Evolutionary conservation across 495 filamentous ascomycete species (phyloP).

Genomic region (Usnea hakonensis): DNA sequence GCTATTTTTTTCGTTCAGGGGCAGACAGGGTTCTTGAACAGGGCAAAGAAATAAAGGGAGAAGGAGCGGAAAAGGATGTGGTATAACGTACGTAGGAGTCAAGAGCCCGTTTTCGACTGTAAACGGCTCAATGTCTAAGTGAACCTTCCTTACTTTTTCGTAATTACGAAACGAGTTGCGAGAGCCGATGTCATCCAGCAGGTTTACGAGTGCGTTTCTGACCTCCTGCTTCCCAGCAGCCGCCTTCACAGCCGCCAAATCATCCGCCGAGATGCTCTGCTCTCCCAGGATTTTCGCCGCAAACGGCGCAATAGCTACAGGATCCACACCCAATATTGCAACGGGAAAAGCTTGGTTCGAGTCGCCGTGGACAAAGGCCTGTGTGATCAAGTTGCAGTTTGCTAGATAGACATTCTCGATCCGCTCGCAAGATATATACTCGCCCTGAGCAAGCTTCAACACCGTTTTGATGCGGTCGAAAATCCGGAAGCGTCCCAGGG

Average conservation of each 20-base stretch:
- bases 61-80: no score
- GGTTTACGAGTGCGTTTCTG: slow-evolving; percentile 62
- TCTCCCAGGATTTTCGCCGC: slow-evolving; percentile 66
- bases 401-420: slow-evolving; percentile 90
- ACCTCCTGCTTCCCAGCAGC: slow-evolving; percentile 61
- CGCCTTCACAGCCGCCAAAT: slow-evolving; percentile 57
- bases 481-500: slow-evolving; percentile 78
- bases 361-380: slow-evolving; percentile 88
- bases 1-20: no score
- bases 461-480: slow-evolving; percentile 98
- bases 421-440: slow-evolving; percentile 95
- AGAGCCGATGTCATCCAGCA: slow-evolving; percentile 73
- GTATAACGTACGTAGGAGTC: slow-evolving; percentile 84
- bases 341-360: slow-evolving; percentile 75
- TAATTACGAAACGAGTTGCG: slow-evolving; percentile 83
- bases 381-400: slow-evolving; percentile 63
- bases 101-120: slow-evolving; percentile 88
- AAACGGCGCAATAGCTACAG: slow-evolving; percentile 69
- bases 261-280: slow-evolving; percentile 51
- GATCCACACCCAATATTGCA: slow-evolving; percentile 77
- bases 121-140: slow-evolving; percentile 81
- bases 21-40: no score
- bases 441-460: slow-evolving; percentile 92
- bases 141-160: slow-evolving; percentile 68
- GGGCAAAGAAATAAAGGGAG: no score